A percentile compares a stretch with the other conserved stretches of the same genome.
Conservation (phyloP, 2,329 filamentous ascomycete species). For the Alternaria burnsii region DNA sequence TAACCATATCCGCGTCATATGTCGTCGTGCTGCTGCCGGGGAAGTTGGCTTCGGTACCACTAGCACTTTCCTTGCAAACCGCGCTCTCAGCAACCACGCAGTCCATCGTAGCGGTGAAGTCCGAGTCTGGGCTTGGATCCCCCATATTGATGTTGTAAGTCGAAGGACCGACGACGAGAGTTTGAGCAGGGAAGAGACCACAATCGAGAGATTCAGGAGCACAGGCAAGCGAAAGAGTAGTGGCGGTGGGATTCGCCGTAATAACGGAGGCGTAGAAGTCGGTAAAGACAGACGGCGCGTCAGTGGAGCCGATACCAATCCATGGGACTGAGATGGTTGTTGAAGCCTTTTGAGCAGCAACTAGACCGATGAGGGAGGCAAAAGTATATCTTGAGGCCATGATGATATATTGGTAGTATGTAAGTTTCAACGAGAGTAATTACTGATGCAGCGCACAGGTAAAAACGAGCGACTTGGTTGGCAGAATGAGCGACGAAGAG, state of each 20-base stretch:
- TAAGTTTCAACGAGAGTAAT: not conserved
- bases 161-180: constrained; percentile 28
- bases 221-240: constrained; percentile 24
- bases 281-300: not conserved
- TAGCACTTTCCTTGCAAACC: constrained; percentile 32
- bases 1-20: constrained; percentile 17
- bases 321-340: constrained; percentile 23
- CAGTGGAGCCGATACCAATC: constrained; percentile 11
- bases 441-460: not conserved
- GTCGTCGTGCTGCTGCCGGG: constrained; percentile 33
- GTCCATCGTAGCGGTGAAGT: constrained; percentile 33
- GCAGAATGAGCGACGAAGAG: not conserved
- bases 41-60: constrained; percentile 36
- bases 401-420: not conserved
- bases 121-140: constrained; percentile 16
- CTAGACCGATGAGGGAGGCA: constrained; percentile 16
- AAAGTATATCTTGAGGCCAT: constrained; percentile 17
- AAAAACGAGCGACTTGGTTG: not conserved
- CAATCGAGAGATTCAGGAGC: constrained; percentile 13
- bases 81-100: constrained; percentile 25
- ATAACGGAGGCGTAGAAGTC: constrained; percentile 24
- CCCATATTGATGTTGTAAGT: constrained; percentile 30
- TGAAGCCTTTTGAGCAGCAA: constrained; percentile 19
- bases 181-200: constrained; percentile 33
- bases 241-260: constrained; percentile 20